Evolutionary conservation across 768 basidiomycete genomes (phyloP).

Genomic region (Naganishia kalamii): DNA sequence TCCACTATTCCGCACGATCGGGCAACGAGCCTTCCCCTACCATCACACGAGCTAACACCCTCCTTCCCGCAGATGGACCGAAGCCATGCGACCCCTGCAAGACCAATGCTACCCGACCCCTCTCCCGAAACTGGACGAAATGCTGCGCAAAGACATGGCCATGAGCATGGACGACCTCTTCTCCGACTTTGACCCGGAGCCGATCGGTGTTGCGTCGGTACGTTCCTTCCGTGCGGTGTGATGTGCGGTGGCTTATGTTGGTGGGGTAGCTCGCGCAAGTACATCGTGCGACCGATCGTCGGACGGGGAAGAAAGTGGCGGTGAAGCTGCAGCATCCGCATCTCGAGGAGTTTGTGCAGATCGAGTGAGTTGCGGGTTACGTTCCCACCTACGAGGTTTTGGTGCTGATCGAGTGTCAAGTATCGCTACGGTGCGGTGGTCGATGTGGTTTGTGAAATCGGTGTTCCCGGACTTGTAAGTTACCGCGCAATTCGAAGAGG

Average conservation of each 20-base stretch:
- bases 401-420: constrained; percentile 14
- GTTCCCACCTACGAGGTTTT: not conserved
- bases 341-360: constrained; percentile 79
- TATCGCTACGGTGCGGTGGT: constrained; percentile 48
- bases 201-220: constrained; percentile 90
- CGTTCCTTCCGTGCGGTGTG: not conserved
- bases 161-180: constrained; percentile 65
- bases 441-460: constrained; percentile 74
- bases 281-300: constrained; percentile 68
- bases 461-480: constrained; percentile 79
- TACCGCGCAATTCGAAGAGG: not conserved
- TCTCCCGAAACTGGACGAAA: constrained; percentile 64
- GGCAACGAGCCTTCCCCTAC: not conserved
- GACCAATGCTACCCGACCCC: constrained; percentile 90
- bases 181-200: constrained; percentile 72
- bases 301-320: constrained; percentile 69
- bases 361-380: constrained; percentile 81
- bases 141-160: constrained; percentile 74
- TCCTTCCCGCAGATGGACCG: constrained; percentile 51
- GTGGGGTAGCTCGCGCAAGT: constrained; percentile 67
- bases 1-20: not conserved
- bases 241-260: not conserved
- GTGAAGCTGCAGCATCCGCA: constrained; percentile 81
- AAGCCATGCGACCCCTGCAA: constrained; percentile 54
- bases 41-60: not conserved